A percentile compares a stretch with the other conserved stretches of the same genome.
Conservation (phyloP, 371 early-diverging fungal species). For the Racocetra persica region DNA sequence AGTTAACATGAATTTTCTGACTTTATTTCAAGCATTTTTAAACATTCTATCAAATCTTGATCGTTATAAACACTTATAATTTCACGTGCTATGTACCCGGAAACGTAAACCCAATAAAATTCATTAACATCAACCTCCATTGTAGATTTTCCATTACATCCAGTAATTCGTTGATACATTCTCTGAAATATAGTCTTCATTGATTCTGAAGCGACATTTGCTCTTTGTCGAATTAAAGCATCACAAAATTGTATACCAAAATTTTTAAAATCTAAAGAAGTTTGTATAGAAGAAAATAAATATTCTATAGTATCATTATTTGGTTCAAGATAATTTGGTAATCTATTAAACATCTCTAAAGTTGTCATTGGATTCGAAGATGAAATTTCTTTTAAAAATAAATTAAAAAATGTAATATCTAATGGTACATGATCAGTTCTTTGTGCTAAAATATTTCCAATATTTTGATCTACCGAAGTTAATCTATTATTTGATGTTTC, state of each 20-base stretch:
- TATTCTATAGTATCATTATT: neutral
- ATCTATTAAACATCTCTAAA: neutral
- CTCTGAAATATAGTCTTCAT: neutral
- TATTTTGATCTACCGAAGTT: neutral
- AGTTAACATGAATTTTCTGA: too few species aligned
- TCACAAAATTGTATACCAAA: neutral
- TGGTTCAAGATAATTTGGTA: neutral
- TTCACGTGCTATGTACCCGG: neutral
- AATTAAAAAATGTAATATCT: slow-evolving; percentile 21
- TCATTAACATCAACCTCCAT: too few species aligned
- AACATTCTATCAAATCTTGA: slow-evolving; percentile 15
- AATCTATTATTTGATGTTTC: neutral
- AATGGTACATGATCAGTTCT: neutral
- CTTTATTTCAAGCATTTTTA: neutral
- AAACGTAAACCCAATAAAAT: neutral
- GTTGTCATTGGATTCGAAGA: neutral
- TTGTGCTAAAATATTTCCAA: neutral
- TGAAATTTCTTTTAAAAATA: slow-evolving; percentile 7
- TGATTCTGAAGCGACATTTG: neutral
- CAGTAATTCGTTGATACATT: neutral
- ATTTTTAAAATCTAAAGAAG: neutral
- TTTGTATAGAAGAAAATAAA: slow-evolving; percentile 14
- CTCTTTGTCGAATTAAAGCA: neutral
- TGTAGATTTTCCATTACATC: too few species aligned
- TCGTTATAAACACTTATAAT: slow-evolving; percentile 12